Evolutionary conservation across 345 rosid genomes (phyloP).

Genomic region (Jatropha curcas): DNA sequence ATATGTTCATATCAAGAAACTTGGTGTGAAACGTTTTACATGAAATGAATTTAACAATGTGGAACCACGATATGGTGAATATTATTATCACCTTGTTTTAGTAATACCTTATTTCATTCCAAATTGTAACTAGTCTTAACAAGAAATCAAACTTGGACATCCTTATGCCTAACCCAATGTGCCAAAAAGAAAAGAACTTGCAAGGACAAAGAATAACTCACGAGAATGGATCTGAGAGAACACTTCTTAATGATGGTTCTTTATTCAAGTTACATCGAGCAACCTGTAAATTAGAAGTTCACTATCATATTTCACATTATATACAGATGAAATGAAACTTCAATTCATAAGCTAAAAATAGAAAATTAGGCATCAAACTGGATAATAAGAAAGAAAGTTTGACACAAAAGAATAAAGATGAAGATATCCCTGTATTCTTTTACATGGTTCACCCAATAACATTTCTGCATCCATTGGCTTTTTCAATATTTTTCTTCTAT

Average conservation of each 20-base stretch:
- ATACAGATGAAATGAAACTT: slow-evolving; percentile 26
- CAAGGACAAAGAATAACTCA: slow-evolving; percentile 49
- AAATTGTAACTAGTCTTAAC: not conserved
- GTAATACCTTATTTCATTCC: not conserved
- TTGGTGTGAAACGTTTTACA: not conserved
- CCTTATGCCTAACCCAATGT: slow-evolving; percentile 5
- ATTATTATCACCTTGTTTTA: not conserved
- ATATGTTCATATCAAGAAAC: not conserved
- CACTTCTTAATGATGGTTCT: slow-evolving; percentile 90
- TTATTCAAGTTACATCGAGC: slow-evolving; percentile 52
- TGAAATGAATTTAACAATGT: not conserved
- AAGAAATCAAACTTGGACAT: not conserved
- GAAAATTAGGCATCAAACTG: not conserved
- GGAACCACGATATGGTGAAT: not conserved
- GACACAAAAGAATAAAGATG: not conserved
- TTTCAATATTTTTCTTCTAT: slow-evolving; percentile 3
- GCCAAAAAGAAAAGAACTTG: slow-evolving; percentile 13
- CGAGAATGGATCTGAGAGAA: slow-evolving; percentile 96
- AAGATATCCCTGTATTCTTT: not conserved
- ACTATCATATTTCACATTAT: slow-evolving; percentile 33
- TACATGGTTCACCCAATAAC: not conserved
- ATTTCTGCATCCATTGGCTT: not conserved
- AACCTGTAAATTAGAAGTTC: slow-evolving; percentile 62
- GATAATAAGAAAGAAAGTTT: not conserved
- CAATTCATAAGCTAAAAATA: not conserved